Evolutionary conservation across 805 yeast species (phyloP), one percentile per base, ranked within the genome.

Genomic region (Teunomyces kruisii): DNA sequence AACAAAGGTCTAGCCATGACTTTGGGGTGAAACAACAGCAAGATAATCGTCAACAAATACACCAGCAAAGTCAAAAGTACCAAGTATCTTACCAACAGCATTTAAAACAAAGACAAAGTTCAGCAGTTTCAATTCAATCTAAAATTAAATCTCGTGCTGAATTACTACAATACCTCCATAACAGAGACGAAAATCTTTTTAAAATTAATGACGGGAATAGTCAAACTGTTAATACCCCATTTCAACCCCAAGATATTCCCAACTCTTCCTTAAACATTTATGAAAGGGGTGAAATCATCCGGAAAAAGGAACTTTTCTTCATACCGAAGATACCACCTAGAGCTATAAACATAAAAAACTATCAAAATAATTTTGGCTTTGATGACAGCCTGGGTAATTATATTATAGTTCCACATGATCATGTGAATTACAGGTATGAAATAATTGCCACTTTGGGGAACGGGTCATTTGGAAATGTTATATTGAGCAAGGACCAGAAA

Each of bases 391-490:
- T 76, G 9, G 86, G 88, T 3, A 86, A 87, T 56, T 83, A 86
- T 55, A 66, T 68, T 5, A 69, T 79, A 1, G 55, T 70, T 0
- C 58, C 61, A 1, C 80, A 84, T 9, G 96, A 88, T 57, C 96
- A 88, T 51, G 77, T 88, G 35, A 84, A 84, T 43, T 88, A 82
- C 60, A 65, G 95, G 24, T 89, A 84, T 57, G 82, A 86, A 52
- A 80, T 88, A 3, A 42, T 78, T 15, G 62, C 70, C 2, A 62
- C 71, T 1, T 70, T 88, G 9, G 96, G 96, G 0, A 79, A 76
- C 40, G 96, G 96, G 6, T 81, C 91, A 35, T 88, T 88, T 68
- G 96, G 96, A 0, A 81, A 80, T 42, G 96, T 89, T 1, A 67
- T 86, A 6, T 72, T 78, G 45, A 84, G 90, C 48, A 60, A 65